Base-by-base conservation (phyloP, 257 asterid genomes). In the Fraxinus anomala region DNA sequence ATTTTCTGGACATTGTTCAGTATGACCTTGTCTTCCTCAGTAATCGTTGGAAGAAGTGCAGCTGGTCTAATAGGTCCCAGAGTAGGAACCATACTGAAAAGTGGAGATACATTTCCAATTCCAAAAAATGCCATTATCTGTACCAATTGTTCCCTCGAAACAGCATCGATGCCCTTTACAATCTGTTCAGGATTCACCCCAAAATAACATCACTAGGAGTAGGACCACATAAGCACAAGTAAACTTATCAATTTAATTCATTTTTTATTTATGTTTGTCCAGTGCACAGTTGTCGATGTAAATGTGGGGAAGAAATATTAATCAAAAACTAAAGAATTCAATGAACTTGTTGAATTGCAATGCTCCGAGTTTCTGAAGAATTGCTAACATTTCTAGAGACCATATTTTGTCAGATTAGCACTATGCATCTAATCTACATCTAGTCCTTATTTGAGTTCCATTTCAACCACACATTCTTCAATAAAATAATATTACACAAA, bases 131-230 rank as follows among this genome's bases (percentile, higher is more conserved):
- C 89, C 92, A 87, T 81, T 82, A 91, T 84, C 81, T 89, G 97
- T 81, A 92, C 92, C 79, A 96, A 84, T 84, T 93, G 99, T 80
- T 96, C 96, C 89, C 99, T 96, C 34, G 97, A 79, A 70, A 93
- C 76, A 59, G 99, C 99, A 75, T 96, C 99, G 63, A 96, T 93
- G n/a, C 97, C 98, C 90, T 96, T 96, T 82, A 96, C 99, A 73
- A 93, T 87, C 99, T 96, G 92, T 85, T 77, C 73, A 67, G 19
- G 80, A 70, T 44, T 63, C 80, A 54, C 54, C 33, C 74, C 21
- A 74, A 80, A 76, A 59, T 24, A 73, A 73, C 72, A 74, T 72
- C 68, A 78, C 1, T 21, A 56, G 11, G 28, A 56, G 47, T 72
- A 23, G 73, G 78, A 79, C 68, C 51, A 40, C 65, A n/a, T 28